Evolutionary conservation across 768 basidiomycete species (phyloP), one percentile per base, ranked within the genome.

Genomic region (Tephrocybe sp.): DNA sequence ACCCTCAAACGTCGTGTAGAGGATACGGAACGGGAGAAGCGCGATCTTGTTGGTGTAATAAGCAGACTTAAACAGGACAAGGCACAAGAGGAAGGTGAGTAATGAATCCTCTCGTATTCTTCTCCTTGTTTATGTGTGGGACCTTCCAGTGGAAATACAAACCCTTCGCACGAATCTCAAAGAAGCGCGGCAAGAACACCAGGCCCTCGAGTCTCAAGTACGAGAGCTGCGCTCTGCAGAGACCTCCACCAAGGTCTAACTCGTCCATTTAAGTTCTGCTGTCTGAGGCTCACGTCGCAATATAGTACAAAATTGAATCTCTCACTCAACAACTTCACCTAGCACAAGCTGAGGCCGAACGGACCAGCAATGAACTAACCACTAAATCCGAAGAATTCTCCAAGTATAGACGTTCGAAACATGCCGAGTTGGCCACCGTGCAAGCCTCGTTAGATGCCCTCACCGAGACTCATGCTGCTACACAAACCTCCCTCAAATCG

Each of bases 1-100:
- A 63, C 69, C 5, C 62, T 90, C 30, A 82, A 76, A 55, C 76
- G 68, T 47, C 79, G 81, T 31, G 68, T 87, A 3, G 83, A 91
- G 18, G 88, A 91, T 52, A 78, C 79, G 1, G 91, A 97, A 55
- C 78, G 88, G 46, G 94, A 97, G 73, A 97, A 97, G 68, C 82
- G 92, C 27, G 91, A 94, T 54, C 77, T 97, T 40, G 74, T 94
- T 36, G 82, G 79, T 23, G 87, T 93, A 37, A 81, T 94, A 4
- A 92, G 88, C 64, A 78, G 89, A 45, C 68, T 93, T 54, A 88
- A 91, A 64, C 82, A 89, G 58, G 88, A 94, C 52, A 73, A 76
- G 34, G 61, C 76, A 7, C 81, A 87, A 60, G 80, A 86, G 45
- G 88, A 93, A 53, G 88, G 93, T 92, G 47, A 47, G 76, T 60